phyloP scores from a whole-genome alignment of 768 basidiomycete genomes.

The Mycena alexandri region DNA sequence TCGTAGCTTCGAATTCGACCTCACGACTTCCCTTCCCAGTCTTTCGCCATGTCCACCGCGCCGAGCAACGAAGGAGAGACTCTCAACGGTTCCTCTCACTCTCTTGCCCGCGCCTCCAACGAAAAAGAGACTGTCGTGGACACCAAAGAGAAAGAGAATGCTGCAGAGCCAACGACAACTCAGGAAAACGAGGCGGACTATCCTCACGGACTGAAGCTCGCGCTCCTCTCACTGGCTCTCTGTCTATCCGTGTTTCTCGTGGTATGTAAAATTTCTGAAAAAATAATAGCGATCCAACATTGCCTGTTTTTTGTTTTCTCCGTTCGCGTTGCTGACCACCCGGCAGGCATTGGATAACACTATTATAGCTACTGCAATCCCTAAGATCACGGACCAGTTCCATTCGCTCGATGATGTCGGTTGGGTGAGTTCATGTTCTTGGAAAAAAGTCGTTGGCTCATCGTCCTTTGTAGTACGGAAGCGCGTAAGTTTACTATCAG shows the following conservation, averaged over 20 bases:
- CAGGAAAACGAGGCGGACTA: constrained; percentile 3
- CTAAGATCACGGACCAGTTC: constrained; percentile 47
- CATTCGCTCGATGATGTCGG: constrained; percentile 44
- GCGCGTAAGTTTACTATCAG: constrained; percentile 17
- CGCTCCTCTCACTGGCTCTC: constrained; percentile 18
- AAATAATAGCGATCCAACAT: too few species aligned
- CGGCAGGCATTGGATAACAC: constrained; percentile 25
- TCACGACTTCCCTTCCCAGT: too few species aligned
- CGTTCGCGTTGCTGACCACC: too few species aligned
- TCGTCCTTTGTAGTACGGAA: constrained; percentile 20
- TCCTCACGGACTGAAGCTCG: constrained; percentile 18
- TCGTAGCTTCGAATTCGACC: too few species aligned
- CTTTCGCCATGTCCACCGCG: too few species aligned
- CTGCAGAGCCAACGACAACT: not conserved
- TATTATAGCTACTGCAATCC: constrained; percentile 40
- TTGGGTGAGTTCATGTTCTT: constrained; percentile 14
- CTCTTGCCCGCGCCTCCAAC: not conserved
- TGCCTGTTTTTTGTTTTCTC: too few species aligned
- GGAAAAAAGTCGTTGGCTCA: not conserved
- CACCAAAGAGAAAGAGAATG: too few species aligned
- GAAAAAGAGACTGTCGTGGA: constrained; percentile 14
- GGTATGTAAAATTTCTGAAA: too few species aligned
- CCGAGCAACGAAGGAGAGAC: constrained; percentile 14
- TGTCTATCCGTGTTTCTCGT: constrained; percentile 34
- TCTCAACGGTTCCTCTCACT: constrained; percentile 15